Base-by-base conservation (phyloP, 106 monocot genomes). In the Dendrobium officinale region DNA sequence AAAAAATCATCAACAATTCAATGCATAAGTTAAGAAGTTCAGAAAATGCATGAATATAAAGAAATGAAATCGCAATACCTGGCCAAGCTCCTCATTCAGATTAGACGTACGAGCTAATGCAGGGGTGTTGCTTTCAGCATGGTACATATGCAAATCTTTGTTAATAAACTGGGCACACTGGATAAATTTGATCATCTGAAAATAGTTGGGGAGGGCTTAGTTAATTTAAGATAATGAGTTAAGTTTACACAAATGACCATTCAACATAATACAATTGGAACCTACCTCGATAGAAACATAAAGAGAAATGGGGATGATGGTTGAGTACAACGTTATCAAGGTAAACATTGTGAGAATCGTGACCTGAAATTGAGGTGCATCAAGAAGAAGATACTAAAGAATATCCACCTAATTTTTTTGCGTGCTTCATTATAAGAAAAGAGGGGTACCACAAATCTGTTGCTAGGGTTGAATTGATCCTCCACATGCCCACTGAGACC, bases 231-330 rank as follows among this genome's bases (percentile, higher is more conserved):
- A 51, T 77, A 55, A 19, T 40, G 80, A 7, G 26, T 43, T 16
- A 72, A 79, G 7, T 48, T 76, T 27, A 48, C 26, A 76, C 6
- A 13, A 76, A 47, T 24, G 11, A 49, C 22, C 48, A 76, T 48
- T 48, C 19, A 27, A 48, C 45, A 48, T 9, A 19, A 76, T 15
- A 26, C 15, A 76, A 26, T 49, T 61, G 26, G 61, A 43, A 22
- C 78, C 41, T 68, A 99, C 98, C 98, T 99, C 98, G 86, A 99
- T 99, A 26, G 98, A 99, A 27, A 99, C 98, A 86, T 99, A 99
- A 17, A 99, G 89, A 81, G 98, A 99, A 84, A 99, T 99, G 22
- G 98, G 98, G 37, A 99, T 99, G 79, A 99, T 99, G 18, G 93
- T 93, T 49, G 98, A 99, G 82, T 99, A 99, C 84, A 99, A 83